Conservation (phyloP, 2,329 filamentous ascomycete species). For the Paraphaeosphaeria minitans region DNA sequence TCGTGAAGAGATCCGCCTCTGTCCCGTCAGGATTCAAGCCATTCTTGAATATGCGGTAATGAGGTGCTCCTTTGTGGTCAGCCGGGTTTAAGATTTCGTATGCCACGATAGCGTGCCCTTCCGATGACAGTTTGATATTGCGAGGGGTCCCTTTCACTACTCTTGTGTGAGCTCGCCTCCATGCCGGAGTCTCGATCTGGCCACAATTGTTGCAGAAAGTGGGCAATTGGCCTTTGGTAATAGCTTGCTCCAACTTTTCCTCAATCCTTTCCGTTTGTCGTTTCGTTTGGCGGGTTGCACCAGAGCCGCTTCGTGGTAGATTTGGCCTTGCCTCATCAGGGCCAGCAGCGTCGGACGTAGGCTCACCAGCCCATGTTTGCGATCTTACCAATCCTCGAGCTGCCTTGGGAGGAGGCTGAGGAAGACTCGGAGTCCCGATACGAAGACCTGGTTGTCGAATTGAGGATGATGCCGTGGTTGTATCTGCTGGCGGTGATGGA, state of each 20-base stretch:
- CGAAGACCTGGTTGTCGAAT: slow-evolving; percentile 11
- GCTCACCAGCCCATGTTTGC: slow-evolving; percentile 47
- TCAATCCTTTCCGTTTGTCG: slow-evolving; percentile 49
- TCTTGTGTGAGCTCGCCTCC: slow-evolving; percentile 91
- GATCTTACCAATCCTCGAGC: slow-evolving; percentile 40
- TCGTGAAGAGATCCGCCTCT: slow-evolving; percentile 63
- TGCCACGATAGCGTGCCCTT: slow-evolving; percentile 69
- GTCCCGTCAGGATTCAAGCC: slow-evolving; percentile 69
- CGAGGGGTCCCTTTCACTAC: slow-evolving; percentile 71
- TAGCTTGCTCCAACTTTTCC: slow-evolving; percentile 60
- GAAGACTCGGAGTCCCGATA: slow-evolving; percentile 29
- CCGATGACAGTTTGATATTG: slow-evolving; percentile 71
- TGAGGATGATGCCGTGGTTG: neutral
- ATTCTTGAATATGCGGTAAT: slow-evolving; percentile 81
- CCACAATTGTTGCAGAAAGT: slow-evolving; percentile 92
- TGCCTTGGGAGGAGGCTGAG: slow-evolving; percentile 25
- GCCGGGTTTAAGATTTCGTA: slow-evolving; percentile 48
- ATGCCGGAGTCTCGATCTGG: slow-evolving; percentile 93
- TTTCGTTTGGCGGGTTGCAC: slow-evolving; percentile 69
- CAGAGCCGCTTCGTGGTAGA: slow-evolving; percentile 53
- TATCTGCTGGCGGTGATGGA: neutral
- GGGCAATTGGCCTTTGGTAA: slow-evolving; percentile 82
- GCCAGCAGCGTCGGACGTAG: slow-evolving; percentile 39
- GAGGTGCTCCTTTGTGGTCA: slow-evolving; percentile 64
- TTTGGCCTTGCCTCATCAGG: slow-evolving; percentile 25